Evolutionary conservation across 1,284 basidiomycete genomes (phyloP), one percentile per base, ranked within the genome.

Genomic region (Ustilago loliicola): DNA sequence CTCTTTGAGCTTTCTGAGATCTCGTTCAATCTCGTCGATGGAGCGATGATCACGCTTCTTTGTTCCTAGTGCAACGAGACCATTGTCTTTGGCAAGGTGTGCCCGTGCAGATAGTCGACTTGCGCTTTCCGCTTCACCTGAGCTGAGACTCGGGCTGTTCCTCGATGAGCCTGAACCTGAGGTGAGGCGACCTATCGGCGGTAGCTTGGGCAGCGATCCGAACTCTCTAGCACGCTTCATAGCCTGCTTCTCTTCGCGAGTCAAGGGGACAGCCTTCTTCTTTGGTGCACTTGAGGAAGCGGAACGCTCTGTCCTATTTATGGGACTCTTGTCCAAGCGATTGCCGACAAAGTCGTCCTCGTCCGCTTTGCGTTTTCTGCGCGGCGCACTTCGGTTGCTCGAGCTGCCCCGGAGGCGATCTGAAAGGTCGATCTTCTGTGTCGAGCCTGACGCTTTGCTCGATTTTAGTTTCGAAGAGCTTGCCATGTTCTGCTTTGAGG

Each of bases 1-100:
- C 40, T 77, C 73, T 48, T 67, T 75, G 32, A 77, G 56, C 34
- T 52, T 71, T 34, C 68, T 58, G 17, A 78, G 67, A 45, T 82
- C 80, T 3, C 79, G 58, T 53, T 82, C 80, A 32, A 82, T 73
- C 62, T 80, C 79, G 62, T 80, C 80, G 42, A 82, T 80, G 15
- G 69, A 69, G 17, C 79, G 62, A n/a, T 75, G 67, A 21, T 77
- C 79, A 15, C 73, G 68, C 66, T 76, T 78, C 42, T 67, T 72
- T 23, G 66, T 73, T 8, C 80, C 80, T 9, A 82, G 58, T 10
- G 72, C 72, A 1, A 79, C 65, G 19, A 80, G 58, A 4, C 61
- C 67, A n/a, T 72, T 68, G 34, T 61, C 59, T 32, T 61, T 58
- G 36, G 62, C 57, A 19, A 62, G 38, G 2, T 66, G 59, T 2